phyloP scores from a whole-genome alignment of 2,329 filamentous ascomycete species.

The Curvularia eragrostidis region DNA sequence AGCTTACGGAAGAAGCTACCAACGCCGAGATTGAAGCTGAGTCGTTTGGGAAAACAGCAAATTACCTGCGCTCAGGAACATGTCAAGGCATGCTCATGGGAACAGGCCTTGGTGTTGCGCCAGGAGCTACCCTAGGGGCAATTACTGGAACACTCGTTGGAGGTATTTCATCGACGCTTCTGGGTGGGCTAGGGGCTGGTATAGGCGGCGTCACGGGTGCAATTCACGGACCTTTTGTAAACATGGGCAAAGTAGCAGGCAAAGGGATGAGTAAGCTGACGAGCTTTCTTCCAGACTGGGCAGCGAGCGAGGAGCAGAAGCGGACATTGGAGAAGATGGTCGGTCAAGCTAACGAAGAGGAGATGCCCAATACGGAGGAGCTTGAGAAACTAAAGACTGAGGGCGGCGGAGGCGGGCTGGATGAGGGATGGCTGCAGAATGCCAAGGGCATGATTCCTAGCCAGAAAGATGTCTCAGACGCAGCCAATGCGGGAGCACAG shows the following conservation, averaged over 20 bases:
- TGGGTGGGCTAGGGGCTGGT: constrained; percentile 29
- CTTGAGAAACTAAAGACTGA: constrained; percentile 25
- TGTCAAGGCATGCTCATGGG: constrained; percentile 36
- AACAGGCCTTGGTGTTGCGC: constrained; percentile 30
- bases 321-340: constrained; percentile 31
- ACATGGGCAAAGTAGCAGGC: constrained; percentile 22
- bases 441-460: constrained; percentile 23
- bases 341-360: constrained; percentile 23
- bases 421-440: constrained; percentile 18
- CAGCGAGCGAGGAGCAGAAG: constrained; percentile 28
- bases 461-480: constrained; percentile 10
- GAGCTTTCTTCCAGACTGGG: constrained; percentile 24
- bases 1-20: constrained; percentile 30
- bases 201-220: constrained; percentile 28
- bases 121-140: constrained; percentile 28
- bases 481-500: constrained; percentile 5
- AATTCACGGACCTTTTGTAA: constrained; percentile 23
- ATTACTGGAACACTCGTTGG: constrained; percentile 31
- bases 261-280: constrained; percentile 29
- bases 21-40: constrained; percentile 32
- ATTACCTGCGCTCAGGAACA: constrained; percentile 31
- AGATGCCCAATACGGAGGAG: constrained; percentile 26
- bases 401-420: constrained; percentile 11
- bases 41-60: constrained; percentile 35
- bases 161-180: constrained; percentile 28